phyloP scores from a whole-genome alignment of 768 basidiomycete genomes.

The Amanita exitialis region DNA sequence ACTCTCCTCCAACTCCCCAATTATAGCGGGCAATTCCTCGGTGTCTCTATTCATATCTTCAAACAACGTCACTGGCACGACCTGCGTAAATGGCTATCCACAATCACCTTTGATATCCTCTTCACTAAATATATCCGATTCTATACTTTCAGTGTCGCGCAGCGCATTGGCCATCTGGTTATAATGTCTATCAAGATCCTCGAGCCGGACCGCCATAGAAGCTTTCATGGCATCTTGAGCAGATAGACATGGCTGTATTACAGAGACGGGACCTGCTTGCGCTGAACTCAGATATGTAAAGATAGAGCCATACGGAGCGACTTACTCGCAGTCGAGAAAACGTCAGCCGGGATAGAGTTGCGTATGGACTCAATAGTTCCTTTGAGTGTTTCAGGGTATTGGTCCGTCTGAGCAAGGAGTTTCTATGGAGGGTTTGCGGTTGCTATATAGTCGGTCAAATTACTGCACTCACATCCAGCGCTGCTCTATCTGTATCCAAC shows the following conservation, averaged over 20 bases:
- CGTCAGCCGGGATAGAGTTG: conserved; percentile 31
- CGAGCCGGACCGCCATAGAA: conserved; percentile 66
- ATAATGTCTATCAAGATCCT: conserved; percentile 65
- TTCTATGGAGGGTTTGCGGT: conserved; percentile 28
- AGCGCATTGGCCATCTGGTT: conserved; percentile 66
- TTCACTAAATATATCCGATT: conserved; percentile 34
- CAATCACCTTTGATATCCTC: conserved; percentile 56
- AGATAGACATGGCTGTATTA: conserved; percentile 36
- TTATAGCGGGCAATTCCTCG: conserved; percentile 64
- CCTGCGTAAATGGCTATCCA: not conserved
- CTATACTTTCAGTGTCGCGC: conserved; percentile 58
- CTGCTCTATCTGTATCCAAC: conserved; percentile 59
- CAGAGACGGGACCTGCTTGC: conserved; percentile 13
- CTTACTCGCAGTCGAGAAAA: conserved; percentile 7
- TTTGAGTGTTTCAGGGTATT: conserved; percentile 56
- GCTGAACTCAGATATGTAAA: conserved; percentile 1
- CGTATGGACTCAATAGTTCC: conserved; percentile 47
- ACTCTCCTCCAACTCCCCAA: conserved; percentile 59
- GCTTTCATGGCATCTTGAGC: conserved; percentile 48
- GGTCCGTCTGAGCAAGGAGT: conserved; percentile 49
- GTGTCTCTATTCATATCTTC: conserved; percentile 77
- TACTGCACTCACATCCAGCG: conserved; percentile 49
- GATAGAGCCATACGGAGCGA: not conserved
- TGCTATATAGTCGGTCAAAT: not conserved
- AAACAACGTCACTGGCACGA: not conserved